Evolutionary conservation across 2,329 filamentous ascomycete species (phyloP).

Genomic region (Xylaria sp.): DNA sequence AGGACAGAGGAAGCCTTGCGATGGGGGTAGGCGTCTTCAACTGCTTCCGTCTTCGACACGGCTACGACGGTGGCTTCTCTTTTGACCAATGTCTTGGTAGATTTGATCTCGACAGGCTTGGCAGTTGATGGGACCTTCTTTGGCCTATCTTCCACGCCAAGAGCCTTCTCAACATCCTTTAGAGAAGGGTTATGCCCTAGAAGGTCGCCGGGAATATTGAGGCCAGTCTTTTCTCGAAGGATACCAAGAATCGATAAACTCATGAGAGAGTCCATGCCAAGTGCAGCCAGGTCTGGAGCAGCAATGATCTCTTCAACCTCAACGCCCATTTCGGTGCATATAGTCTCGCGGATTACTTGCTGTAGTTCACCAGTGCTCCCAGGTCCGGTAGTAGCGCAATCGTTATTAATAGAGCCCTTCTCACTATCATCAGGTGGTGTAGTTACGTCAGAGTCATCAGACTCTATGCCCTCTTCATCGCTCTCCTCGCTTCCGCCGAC

Average conservation of each 20-base stretch:
- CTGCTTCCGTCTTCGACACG: constrained; percentile 56
- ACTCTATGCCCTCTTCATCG: constrained; percentile 60
- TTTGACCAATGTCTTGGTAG: constrained; percentile 43
- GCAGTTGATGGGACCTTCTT: constrained; percentile 49
- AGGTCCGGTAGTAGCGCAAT: constrained; percentile 50
- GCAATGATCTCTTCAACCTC: constrained; percentile 70
- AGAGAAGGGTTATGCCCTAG: constrained; percentile 71
- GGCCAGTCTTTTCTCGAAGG: constrained; percentile 64
- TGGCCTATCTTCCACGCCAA: constrained; percentile 62
- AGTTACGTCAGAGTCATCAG: constrained; percentile 64
- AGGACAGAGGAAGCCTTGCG: constrained; percentile 59
- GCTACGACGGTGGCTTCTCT: constrained; percentile 50
- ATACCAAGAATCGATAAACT: constrained; percentile 65
- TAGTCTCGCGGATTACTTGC: constrained; percentile 70
- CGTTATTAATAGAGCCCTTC: constrained; percentile 60
- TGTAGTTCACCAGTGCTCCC: constrained; percentile 58
- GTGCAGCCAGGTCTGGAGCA: constrained; percentile 64
- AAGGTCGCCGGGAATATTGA: constrained; percentile 68
- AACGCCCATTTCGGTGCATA: constrained; percentile 79
- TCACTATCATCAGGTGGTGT: constrained; percentile 65
- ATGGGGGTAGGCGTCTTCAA: constrained; percentile 59
- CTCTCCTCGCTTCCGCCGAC: constrained; percentile 53
- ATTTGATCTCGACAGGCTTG: constrained; percentile 46
- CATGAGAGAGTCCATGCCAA: constrained; percentile 70
- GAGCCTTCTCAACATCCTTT: constrained; percentile 71